A percentile compares a stretch with the other conserved stretches of the same genome.
These are phyloP conservation scores for Aspergillus novoparasiticus DNA, from an alignment of 2,329 filamentous ascomycete species.

Conservation along the genomic window DNA sequence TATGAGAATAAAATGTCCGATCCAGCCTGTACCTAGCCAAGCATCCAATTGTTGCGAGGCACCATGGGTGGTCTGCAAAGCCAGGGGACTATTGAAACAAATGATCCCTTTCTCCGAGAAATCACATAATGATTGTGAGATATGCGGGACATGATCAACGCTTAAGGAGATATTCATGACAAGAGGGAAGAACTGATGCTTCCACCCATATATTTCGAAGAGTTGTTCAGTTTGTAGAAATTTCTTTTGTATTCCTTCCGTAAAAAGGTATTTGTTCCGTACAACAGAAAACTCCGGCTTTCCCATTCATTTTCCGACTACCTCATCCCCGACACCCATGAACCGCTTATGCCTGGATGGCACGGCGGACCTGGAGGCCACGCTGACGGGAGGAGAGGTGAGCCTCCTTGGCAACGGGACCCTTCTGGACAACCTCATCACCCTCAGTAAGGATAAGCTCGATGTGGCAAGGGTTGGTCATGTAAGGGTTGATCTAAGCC, in stretches of 20 bases:
- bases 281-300: slow-evolving; percentile 42
- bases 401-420: slow-evolving; percentile 65
- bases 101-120: background rate
- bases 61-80: background rate
- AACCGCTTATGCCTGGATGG: slow-evolving; percentile 57
- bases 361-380: slow-evolving; percentile 65
- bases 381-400: slow-evolving; percentile 92
- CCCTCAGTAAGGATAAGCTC: slow-evolving; percentile 99
- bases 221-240: slow-evolving; percentile 6
- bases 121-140: slow-evolving; percentile 1
- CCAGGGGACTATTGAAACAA: slow-evolving; percentile 1
- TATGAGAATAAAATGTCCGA: slow-evolving; percentile 14
- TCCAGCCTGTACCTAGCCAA: slow-evolving; percentile 6
- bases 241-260: slow-evolving; percentile 32
- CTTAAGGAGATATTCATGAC: slow-evolving; percentile 6
- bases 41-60: slow-evolving; percentile 2
- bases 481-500: slow-evolving; percentile 97
- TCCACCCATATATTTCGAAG: slow-evolving; percentile 1
- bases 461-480: slow-evolving; percentile 99
- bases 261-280: slow-evolving; percentile 35
- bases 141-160: slow-evolving; percentile 6
- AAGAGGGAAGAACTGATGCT: slow-evolving; percentile 2
- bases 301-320: slow-evolving; percentile 36
- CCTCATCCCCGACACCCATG: slow-evolving; percentile 31
- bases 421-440: slow-evolving; percentile 94